Conservation (phyloP, 495 filamentous ascomycete genomes). For the Neurospora sp. region DNA sequence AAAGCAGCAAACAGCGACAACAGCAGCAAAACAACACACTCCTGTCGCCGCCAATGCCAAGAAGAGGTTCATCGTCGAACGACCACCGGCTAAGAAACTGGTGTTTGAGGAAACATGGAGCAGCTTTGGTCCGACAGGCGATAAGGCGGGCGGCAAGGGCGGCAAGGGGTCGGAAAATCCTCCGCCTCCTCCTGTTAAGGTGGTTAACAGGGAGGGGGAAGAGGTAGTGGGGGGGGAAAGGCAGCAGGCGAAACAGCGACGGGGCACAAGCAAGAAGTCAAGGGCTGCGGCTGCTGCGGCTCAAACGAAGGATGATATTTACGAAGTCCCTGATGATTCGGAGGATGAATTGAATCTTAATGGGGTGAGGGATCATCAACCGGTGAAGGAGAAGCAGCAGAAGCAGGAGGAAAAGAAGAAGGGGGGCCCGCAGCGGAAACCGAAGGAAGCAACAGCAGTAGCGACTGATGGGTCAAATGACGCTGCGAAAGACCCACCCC, state of each 20-base stretch:
- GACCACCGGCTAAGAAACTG: background rate
- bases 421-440: background rate
- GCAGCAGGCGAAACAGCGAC: constrained; percentile 2
- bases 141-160: background rate
- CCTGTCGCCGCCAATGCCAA: background rate
- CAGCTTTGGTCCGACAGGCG: background rate
- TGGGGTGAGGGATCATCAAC: background rate
- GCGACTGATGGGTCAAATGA: background rate
- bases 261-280: background rate
- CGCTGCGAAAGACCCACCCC: background rate
- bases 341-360: constrained; percentile 22
- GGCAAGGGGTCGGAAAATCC: background rate
- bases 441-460: background rate
- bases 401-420: background rate
- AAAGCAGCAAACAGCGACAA: background rate
- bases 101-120: background rate
- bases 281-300: background rate
- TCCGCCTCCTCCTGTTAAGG: background rate
- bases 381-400: background rate
- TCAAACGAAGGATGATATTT: constrained; percentile 14
- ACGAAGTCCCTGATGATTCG: constrained; percentile 33
- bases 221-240: background rate
- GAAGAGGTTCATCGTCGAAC: background rate
- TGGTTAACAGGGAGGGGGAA: background rate
- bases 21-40: background rate